A percentile compares a stretch with the other conserved stretches of the same genome.
phyloP scores from a whole-genome alignment of 129 eudicot genomes.

The Lactuca saligna region DNA sequence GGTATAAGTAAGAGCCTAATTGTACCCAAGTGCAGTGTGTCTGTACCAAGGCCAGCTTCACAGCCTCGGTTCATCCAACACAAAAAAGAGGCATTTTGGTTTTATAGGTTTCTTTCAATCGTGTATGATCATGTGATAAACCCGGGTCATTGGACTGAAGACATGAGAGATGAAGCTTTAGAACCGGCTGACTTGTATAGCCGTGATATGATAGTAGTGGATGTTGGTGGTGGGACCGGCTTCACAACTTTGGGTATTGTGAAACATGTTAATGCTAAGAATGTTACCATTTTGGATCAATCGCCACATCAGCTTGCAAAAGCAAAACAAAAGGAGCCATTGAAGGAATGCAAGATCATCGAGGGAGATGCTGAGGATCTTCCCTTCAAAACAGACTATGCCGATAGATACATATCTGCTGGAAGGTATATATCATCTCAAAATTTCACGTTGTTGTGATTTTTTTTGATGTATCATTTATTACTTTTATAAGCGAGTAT shows the following conservation, averaged over 20 bases:
- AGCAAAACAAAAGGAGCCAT: slow-evolving; percentile 44
- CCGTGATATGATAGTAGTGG: slow-evolving; percentile 39
- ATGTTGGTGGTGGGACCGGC: slow-evolving; percentile 56
- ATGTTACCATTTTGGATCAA: slow-evolving; percentile 49
- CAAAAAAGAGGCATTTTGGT: slow-evolving; percentile 50
- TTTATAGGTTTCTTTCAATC: slow-evolving; percentile 44
- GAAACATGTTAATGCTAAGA: slow-evolving; percentile 47
- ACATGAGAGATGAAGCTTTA: slow-evolving; percentile 46
- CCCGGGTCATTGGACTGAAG: slow-evolving; percentile 50
- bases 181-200: slow-evolving; percentile 50
- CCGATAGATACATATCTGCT: slow-evolving; percentile 45
- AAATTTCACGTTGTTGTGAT: neutral
- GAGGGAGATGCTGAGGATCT: slow-evolving; percentile 58
- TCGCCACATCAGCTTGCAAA: slow-evolving; percentile 55
- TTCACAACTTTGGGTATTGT: slow-evolving; percentile 51
- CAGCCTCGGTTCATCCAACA: slow-evolving; percentile 49
- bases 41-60: slow-evolving; percentile 47
- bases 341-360: slow-evolving; percentile 45
- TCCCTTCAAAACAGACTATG: slow-evolving; percentile 47
- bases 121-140: slow-evolving; percentile 48
- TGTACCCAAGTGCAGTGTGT: slow-evolving; percentile 37
- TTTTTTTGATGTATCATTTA: too few relatives aligned
- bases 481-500: too few relatives aligned
- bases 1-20: slow-evolving; percentile 24
- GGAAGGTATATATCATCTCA: slow-evolving; percentile 38